Percentiles rank a stretch among this genome's conserved stretches.
These are phyloP conservation scores for Podochytrium sp. DNA, from an alignment of 192 early-diverging fungal genomes.

Conservation along the genomic window DNA sequence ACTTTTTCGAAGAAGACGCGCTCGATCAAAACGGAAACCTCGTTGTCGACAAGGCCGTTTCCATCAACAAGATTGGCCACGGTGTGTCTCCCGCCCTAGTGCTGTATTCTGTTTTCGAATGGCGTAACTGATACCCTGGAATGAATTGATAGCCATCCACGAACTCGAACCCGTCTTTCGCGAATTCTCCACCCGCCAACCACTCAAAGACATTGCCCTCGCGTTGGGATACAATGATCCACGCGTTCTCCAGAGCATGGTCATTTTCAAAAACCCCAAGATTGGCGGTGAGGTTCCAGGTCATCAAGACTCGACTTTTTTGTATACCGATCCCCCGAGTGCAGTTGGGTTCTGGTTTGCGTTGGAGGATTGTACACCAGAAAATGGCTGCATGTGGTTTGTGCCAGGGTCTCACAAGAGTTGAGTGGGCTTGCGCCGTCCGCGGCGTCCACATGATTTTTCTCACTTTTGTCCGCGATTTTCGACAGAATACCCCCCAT, in stretches of 20 bases:
- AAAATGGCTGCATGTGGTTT: constrained; percentile 88
- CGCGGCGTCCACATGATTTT: constrained; percentile 24
- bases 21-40: constrained; percentile 70
- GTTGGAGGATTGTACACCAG: constrained; percentile 84
- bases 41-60: constrained; percentile 56
- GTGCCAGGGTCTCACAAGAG: constrained; percentile 82
- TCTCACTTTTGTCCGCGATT: not conserved
- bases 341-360: constrained; percentile 85
- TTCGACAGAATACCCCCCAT: constrained; percentile 54
- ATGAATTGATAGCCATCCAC: constrained; percentile 78
- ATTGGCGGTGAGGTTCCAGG: constrained; percentile 74
- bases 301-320: constrained; percentile 91
- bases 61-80: constrained; percentile 93
- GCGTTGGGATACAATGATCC: constrained; percentile 72
- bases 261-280: constrained; percentile 68
- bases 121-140: constrained; percentile 73
- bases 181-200: constrained; percentile 61
- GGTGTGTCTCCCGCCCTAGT: constrained; percentile 41
- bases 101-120: not conserved
- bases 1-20: constrained; percentile 88
- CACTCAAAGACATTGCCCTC: constrained; percentile 58
- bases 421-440: constrained; percentile 39
- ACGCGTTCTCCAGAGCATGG: constrained; percentile 85
- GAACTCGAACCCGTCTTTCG: constrained; percentile 77
- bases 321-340: constrained; percentile 85